Base-by-base conservation (phyloP, 225 moss, liverwort and hornwort species). In the Antitrichia curtipendula region DNA sequence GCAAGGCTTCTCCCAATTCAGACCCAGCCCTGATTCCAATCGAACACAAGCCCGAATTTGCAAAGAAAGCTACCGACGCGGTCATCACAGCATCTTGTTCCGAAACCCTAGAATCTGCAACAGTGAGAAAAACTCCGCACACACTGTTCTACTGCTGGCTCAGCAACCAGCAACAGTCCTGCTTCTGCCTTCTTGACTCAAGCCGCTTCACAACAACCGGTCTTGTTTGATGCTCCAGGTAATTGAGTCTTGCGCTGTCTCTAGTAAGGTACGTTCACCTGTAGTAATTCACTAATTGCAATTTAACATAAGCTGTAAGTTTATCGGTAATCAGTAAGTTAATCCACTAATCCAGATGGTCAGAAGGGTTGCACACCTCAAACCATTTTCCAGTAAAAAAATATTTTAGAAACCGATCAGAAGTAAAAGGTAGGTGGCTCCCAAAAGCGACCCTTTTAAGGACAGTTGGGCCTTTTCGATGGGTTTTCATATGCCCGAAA, bases 351-450 rank as follows among this genome's bases (percentile, higher is more conserved):
- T 47, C 2, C 1, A 6, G 18, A 73, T 29, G 47, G 29, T 47
- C 17, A 71, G 0, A 43, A 25, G 45, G 47, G 10, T 18, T 73
- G 10, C 18, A 73, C 11, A 47, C 31, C 2, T 47, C 18, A 45
- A 17, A 29, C 45, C 28, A 45, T 45, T 72, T 68, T 8, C 24
- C 14, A 40, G 2, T 40, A 69, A 14, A 40, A 0, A 13, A n/a
- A n/a, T 69, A 9, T 38, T 22, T 12, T 66, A 9, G 5, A 43
- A 71, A 16, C 0, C 16, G 0, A 16, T 2, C 3, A 43, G 1
- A 9, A 43, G 16, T 16, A 71, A n/a, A n/a, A n/a, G n/a, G n/a
- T n/a, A n/a, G n/a, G n/a, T n/a, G n/a, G n/a, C n/a, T n/a, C n/a
- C n/a, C n/a, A n/a, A n/a, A n/a, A n/a, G n/a, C n/a, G n/a, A n/a